Percentiles rank a stretch among this genome's conserved stretches.
phyloP scores from a whole-genome alignment of 495 filamentous ascomycete genomes.

The Neurospora sp. region DNA sequence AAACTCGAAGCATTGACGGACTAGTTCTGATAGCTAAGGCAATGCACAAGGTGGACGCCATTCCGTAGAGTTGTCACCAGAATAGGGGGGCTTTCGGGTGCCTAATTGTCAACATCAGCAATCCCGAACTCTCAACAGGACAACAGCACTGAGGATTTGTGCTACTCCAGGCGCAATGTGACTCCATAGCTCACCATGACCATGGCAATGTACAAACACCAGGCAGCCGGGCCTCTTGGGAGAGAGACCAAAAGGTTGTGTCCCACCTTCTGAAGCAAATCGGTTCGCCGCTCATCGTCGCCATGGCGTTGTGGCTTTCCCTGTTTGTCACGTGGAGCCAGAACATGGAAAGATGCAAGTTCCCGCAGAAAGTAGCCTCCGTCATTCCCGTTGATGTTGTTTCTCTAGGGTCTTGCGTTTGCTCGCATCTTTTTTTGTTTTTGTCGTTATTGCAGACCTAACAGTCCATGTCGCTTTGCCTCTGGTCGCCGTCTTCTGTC shows the following conservation, averaged over 20 bases:
- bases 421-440: neutral
- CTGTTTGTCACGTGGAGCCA: neutral
- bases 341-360: neutral
- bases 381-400: neutral
- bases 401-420: neutral
- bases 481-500: neutral
- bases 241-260: neutral
- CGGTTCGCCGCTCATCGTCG: neutral
- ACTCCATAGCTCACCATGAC: neutral
- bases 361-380: neutral
- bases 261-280: neutral
- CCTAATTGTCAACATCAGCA: neutral
- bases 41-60: neutral
- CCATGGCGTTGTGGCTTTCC: neutral
- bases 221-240: neutral
- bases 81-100: neutral
- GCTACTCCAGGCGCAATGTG: neutral
- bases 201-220: neutral
- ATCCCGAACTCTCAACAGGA: neutral
- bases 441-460: neutral
- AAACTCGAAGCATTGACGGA: neutral
- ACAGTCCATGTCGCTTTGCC: neutral
- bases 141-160: neutral
- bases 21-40: neutral
- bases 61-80: too few species aligned